Evolutionary conservation across 225 moss, liverwort and hornwort genomes (phyloP), one percentile per base, ranked within the genome.

Genomic region (Sphagnum contortum): DNA sequence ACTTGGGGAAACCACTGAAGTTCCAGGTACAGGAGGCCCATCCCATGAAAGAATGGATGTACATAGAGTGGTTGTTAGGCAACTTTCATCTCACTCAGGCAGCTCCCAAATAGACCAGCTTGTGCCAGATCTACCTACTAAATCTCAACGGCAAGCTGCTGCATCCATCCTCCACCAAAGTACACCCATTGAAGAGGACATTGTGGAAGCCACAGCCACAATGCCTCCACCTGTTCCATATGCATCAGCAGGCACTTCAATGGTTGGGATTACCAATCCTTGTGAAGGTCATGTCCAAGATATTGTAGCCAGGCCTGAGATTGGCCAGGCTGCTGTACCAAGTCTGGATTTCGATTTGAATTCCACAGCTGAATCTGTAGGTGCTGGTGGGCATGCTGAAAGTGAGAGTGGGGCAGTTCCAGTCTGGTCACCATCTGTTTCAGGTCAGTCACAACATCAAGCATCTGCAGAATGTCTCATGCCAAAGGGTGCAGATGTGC

Each of bases 341-440:
- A 72, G 69, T 67, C 83, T 79, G 72, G 96, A 98, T 77, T 88
- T 77, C 59, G 90, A 98, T 75, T 72, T 90, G 45, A 87, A 92
- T 71, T 98, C 96, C 50, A 98, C 96, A 48, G 92, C 92, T 49
- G 92, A 98, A 70, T 98, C 96, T n/a, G 66, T 85, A 51, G 80
- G 29, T 29, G 29, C 79, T 59, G 68, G 71, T 59, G 83, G 88
- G 72, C 87, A 58, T 64, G 70, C 70, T 49, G 88, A 87, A 44
- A 88, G 78, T 55, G 84, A 54, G 57, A 88, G 88, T 14, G 88
- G 80, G 56, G 84, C 81, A 57, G 90, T 96, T 66, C 92, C 92
- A 61, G 81, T 92, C 12, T 96, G 96, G 96, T 82, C 90, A 57
- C 81, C 84, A 50, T 75, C 85, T 47, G 68, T 75, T 3, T 64